phyloP scores from a whole-genome alignment of 73 alveolate genomes.

The Paramecium bursaria region DNA sequence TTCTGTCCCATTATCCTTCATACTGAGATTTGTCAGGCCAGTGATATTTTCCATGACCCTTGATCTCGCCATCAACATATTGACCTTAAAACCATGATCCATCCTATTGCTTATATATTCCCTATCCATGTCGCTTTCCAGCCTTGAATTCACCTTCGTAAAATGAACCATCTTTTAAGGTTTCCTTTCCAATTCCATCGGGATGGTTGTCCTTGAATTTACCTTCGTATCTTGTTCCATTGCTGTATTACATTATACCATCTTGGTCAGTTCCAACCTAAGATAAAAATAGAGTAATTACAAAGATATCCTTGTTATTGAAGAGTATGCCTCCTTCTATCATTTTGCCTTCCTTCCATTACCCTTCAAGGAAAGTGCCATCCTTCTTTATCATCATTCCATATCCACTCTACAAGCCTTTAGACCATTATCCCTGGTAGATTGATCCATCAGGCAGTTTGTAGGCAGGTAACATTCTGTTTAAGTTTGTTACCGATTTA shows the following conservation, averaged over 20 bases:
- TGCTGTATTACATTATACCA: slow-evolving; percentile 62
- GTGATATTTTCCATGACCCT: slow-evolving; percentile 63
- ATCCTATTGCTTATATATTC: neutral
- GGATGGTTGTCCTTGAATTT: slow-evolving; percentile 68
- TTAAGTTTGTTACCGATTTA: neutral
- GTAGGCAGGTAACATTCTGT: slow-evolving; percentile 34
- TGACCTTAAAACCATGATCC: slow-evolving; percentile 61
- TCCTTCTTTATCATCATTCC: slow-evolving; percentile 7
- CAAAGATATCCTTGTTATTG: slow-evolving; percentile 46
- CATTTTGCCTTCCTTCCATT: slow-evolving; percentile 36
- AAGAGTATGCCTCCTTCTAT: slow-evolving; percentile 14
- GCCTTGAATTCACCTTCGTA: neutral
- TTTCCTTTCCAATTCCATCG: slow-evolving; percentile 65
- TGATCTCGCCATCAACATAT: slow-evolving; percentile 58
- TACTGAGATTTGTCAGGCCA: slow-evolving; percentile 51
- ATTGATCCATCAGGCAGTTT: neutral
- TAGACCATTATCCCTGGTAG: slow-evolving; percentile 21
- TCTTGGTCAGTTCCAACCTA: slow-evolving; percentile 27
- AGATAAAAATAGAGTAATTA: neutral
- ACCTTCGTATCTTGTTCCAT: slow-evolving; percentile 72
- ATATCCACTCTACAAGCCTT: neutral
- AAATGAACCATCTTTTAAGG: neutral
- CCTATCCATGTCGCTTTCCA: slow-evolving; percentile 45
- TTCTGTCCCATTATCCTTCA: slow-evolving; percentile 59
- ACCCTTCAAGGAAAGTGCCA: slow-evolving; percentile 50